These are phyloP conservation scores for Podospora comata DNA, from an alignment of 495 filamentous ascomycete genomes.

Conservation along the genomic window DNA sequence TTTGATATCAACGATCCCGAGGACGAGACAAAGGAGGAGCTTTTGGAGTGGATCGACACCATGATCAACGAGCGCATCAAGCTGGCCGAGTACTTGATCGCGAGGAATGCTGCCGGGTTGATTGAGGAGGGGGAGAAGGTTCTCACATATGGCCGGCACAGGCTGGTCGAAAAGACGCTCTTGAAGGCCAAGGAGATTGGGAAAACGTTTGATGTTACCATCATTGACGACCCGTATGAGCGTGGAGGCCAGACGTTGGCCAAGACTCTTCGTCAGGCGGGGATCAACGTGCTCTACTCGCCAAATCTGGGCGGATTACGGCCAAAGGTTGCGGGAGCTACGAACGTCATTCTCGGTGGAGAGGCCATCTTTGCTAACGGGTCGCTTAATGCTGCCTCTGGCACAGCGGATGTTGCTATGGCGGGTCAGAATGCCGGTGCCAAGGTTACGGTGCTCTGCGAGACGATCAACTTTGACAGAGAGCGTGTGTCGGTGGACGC, in stretches of 20 bases:
- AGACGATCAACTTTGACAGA: constrained; percentile 86
- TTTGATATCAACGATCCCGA: constrained; percentile 82
- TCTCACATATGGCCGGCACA: constrained; percentile 85
- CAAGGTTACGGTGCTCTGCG: constrained; percentile 87
- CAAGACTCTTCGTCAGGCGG: constrained; percentile 59
- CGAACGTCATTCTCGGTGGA: constrained; percentile 80
- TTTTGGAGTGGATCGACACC: constrained; percentile 77
- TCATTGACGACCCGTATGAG: constrained; percentile 81
- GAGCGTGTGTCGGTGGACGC: constrained; percentile 86
- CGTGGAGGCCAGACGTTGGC: constrained; percentile 70
- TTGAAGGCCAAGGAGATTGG: constrained; percentile 57
- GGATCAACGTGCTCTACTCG: constrained; percentile 75
- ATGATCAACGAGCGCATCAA: constrained; percentile 90
- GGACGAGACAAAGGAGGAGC: constrained; percentile 66
- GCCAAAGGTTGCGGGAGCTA: constrained; percentile 67
- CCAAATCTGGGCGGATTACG: constrained; percentile 68
- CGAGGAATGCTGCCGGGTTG: constrained; percentile 61
- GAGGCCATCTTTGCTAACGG: constrained; percentile 91
- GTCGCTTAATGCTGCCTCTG: constrained; percentile 77
- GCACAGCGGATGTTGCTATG: constrained; percentile 87
- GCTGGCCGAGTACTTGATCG: constrained; percentile 80
- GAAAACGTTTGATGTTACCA: constrained; percentile 74
- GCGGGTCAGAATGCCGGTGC: constrained; percentile 68
- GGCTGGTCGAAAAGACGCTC: constrained; percentile 75
- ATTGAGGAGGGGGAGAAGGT: constrained; percentile 79